Evolutionary conservation across 305 asterid genomes (phyloP), one percentile per base, ranked within the genome.

Genomic region (Fraxinus sp.): DNA sequence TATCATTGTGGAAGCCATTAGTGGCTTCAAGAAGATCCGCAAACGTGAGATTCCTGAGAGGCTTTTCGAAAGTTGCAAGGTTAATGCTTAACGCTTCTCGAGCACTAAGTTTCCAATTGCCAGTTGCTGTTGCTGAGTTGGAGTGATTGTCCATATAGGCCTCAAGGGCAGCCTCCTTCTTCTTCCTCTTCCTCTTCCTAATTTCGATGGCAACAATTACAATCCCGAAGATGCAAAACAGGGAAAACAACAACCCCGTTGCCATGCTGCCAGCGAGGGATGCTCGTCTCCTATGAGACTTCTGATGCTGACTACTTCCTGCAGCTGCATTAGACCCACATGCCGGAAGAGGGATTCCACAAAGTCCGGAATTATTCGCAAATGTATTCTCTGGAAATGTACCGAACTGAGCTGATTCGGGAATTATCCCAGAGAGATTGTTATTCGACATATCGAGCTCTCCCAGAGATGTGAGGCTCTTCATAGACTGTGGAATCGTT

Each of bases 11-110:
- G 84, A 94, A 94, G 28, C 66, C 93, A 22, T 91, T 89, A 0
- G 98, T 94, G 76, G 98, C 95, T 77, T 94, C 96, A 0, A 94
- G 89, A 83, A 94, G 97, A 79, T 94, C 96, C 0, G 97, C 98
- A 75, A 94, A 94, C 0, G 97, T 94, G 64, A 94, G 97, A 87
- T 92, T 96, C 84, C 88, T 82, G 5, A 96, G 89, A 4, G 98
- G 99, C 93, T 92, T 93, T 80, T 93, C 97, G 55, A 96, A 96
- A 0, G 97, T 84, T 0, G 98, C 81, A 0, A 96, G 91, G 79
- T 87, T 94, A 22, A 96, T 94, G 90, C 95, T 92, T 85, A 90
- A 84, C 0, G 97, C 97, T 1, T 96, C 98, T 0, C 89, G 88
- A 4, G 95, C 93, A 76, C 94, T 92, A 7, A 92, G 84, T 85